Evolutionary conservation across 495 filamentous ascomycete species (phyloP).

Genomic region (Trichoderma reesei): DNA sequence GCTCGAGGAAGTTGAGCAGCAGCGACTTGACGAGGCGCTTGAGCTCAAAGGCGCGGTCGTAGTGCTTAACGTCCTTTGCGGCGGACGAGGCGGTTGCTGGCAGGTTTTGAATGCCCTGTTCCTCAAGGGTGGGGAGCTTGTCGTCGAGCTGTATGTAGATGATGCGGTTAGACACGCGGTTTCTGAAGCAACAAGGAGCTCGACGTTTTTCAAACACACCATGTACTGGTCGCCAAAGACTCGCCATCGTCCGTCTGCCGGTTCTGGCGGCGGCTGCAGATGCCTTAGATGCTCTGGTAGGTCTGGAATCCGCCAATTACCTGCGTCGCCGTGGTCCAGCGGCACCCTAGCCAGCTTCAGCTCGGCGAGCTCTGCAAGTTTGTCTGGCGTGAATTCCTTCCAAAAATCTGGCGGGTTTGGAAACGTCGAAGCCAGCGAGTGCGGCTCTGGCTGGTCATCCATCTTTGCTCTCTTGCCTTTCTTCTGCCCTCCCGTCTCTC

Average conservation of each 20-base stretch:
- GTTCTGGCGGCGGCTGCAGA: slow-evolving; percentile 72
- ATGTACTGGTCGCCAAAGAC: slow-evolving; percentile 62
- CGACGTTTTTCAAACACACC: slow-evolving; percentile 26
- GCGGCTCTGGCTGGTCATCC: slow-evolving; percentile 27
- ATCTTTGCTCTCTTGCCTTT: slow-evolving; percentile 17
- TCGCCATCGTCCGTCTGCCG: slow-evolving; percentile 57
- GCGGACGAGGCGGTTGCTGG: slow-evolving; percentile 20
- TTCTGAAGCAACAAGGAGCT: not conserved
- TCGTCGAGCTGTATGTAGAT: slow-evolving; percentile 42
- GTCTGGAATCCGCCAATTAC: slow-evolving; percentile 36
- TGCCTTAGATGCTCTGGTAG: slow-evolving; percentile 66
- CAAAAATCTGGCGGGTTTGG: slow-evolving; percentile 86
- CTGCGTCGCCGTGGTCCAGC: slow-evolving; percentile 9
- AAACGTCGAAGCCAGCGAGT: slow-evolving; percentile 36
- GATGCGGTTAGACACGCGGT: slow-evolving; percentile 6
- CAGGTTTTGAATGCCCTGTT: slow-evolving; percentile 60
- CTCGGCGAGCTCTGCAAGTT: slow-evolving; percentile 55
- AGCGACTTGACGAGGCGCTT: slow-evolving; percentile 70
- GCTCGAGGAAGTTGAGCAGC: slow-evolving; percentile 75
- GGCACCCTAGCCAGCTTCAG: slow-evolving; percentile 15
- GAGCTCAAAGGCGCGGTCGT: slow-evolving; percentile 67
- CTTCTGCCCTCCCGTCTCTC: not conserved
- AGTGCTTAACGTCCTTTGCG: slow-evolving; percentile 36
- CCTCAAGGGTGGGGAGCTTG: slow-evolving; percentile 54
- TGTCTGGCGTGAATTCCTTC: slow-evolving; percentile 74